Conservation (phyloP, 2,329 filamentous ascomycete genomes). For the Ceratocystis colombiana region DNA sequence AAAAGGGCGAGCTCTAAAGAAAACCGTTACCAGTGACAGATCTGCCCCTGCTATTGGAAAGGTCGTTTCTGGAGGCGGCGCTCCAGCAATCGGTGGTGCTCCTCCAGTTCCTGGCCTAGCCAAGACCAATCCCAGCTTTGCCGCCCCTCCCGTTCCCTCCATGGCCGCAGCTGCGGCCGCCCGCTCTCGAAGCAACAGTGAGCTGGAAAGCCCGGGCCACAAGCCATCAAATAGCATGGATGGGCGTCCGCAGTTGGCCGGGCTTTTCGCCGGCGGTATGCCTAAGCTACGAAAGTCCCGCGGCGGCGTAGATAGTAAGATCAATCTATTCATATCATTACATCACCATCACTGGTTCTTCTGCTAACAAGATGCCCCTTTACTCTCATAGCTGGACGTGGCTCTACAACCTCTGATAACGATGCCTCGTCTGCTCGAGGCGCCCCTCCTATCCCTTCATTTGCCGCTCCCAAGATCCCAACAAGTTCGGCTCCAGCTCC, state of each 20-base stretch:
- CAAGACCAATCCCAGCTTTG: conserved; percentile 50
- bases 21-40: conserved; percentile 82
- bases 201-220: conserved; percentile 45
- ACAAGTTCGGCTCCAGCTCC: conserved; percentile 38
- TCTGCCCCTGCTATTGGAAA: conserved; percentile 65
- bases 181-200: conserved; percentile 74
- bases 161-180: conserved; percentile 47
- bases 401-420: conserved; percentile 16
- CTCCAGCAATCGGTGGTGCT: conserved; percentile 59
- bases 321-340: background rate
- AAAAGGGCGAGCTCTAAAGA: conserved; percentile 71
- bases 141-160: conserved; percentile 64
- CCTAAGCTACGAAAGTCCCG: conserved; percentile 85
- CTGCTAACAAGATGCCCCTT: background rate
- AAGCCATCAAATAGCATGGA: conserved; percentile 35
- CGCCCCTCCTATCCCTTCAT: conserved; percentile 43
- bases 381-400: conserved; percentile 21
- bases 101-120: conserved; percentile 52
- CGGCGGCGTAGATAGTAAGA: conserved; percentile 57
- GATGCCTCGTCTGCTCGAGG: conserved; percentile 9
- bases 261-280: conserved; percentile 88
- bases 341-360: background rate
- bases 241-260: conserved; percentile 68
- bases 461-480: conserved; percentile 50
- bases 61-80: conserved; percentile 34